These are phyloP conservation scores for Neophaeococcomyces mojaviensis DNA, from an alignment of 2,329 filamentous ascomycete species.

Conservation along the genomic window DNA sequence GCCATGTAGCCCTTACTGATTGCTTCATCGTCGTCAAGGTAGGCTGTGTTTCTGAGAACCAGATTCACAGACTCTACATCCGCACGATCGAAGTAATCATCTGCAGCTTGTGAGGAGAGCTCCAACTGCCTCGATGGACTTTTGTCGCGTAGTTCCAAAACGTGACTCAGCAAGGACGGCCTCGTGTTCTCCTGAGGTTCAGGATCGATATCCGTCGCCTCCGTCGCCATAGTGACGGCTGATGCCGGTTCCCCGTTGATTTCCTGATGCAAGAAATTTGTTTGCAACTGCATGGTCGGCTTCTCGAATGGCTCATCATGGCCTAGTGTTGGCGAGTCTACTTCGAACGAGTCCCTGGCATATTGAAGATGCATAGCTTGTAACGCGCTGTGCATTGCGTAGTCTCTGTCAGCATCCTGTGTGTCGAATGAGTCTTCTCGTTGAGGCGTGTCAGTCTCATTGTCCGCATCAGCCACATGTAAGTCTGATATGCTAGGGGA, in stretches of 20 bases:
- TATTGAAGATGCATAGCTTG: slow-evolving; percentile 12
- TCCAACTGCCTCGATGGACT: slow-evolving; percentile 35
- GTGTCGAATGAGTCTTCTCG: slow-evolving; percentile 7
- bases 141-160: slow-evolving; percentile 42
- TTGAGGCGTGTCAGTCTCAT: slow-evolving; percentile 13
- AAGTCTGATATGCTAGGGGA: not conserved
- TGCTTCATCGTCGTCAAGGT: slow-evolving; percentile 30
- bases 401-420: slow-evolving; percentile 19
- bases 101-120: slow-evolving; percentile 23
- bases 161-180: slow-evolving; percentile 39
- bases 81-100: slow-evolving; percentile 32
- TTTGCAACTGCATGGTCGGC: slow-evolving; percentile 18
- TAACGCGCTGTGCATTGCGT: slow-evolving; percentile 22
- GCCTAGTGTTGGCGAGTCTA: slow-evolving; percentile 41
- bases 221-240: slow-evolving; percentile 56
- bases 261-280: slow-evolving; percentile 11
- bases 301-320: slow-evolving; percentile 26
- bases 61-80: slow-evolving; percentile 51
- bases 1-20: slow-evolving; percentile 32
- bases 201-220: slow-evolving; percentile 56
- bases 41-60: slow-evolving; percentile 43
- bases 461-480: not conserved
- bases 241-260: slow-evolving; percentile 26
- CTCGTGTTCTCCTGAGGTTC: slow-evolving; percentile 52
- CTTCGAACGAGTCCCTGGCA: slow-evolving; percentile 17